These are phyloP conservation scores for Sisymbrium altissimum DNA, from an alignment of 345 rosid genomes.

Conservation along the genomic window DNA sequence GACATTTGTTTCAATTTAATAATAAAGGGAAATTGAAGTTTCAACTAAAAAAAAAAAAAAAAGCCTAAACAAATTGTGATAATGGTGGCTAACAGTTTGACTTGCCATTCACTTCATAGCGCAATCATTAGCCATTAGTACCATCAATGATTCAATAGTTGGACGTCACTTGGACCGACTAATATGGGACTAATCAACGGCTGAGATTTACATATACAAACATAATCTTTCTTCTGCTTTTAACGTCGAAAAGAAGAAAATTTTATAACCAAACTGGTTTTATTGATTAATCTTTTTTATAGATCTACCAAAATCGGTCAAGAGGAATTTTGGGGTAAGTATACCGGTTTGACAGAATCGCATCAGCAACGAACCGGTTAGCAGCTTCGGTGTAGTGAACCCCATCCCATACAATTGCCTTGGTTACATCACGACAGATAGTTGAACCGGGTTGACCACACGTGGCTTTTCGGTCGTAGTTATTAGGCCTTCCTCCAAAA, in stretches of 20 bases:
- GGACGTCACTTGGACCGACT: not conserved
- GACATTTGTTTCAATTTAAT: not conserved
- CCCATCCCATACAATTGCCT: constrained; percentile 62
- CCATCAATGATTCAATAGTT: not conserved
- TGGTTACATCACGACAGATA: constrained; percentile 39
- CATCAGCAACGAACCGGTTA: constrained; percentile 44
- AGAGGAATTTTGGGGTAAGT: constrained; percentile 48
- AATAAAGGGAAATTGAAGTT: too few relatives aligned
- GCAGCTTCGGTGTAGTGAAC: constrained; percentile 75
- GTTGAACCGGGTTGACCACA: constrained; percentile 47
- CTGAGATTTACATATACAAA: not conserved
- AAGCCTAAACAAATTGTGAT: not conserved
- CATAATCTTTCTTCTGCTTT: too few relatives aligned
- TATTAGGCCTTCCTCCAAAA: constrained; percentile 51
- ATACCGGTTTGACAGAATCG: constrained; percentile 39
- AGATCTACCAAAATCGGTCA: constrained; percentile 43
- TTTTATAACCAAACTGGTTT: not conserved
- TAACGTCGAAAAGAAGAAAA: not conserved
- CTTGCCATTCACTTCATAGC: not conserved
- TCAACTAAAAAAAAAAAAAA: too few relatives aligned
- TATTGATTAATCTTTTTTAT: not conserved
- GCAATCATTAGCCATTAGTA: not conserved
- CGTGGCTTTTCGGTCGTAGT: constrained; percentile 35
- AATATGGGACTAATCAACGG: not conserved
- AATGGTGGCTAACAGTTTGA: not conserved